These are phyloP conservation scores for Daldinia childiae DNA, from an alignment of 495 filamentous ascomycete genomes.

Conservation along the genomic window DNA sequence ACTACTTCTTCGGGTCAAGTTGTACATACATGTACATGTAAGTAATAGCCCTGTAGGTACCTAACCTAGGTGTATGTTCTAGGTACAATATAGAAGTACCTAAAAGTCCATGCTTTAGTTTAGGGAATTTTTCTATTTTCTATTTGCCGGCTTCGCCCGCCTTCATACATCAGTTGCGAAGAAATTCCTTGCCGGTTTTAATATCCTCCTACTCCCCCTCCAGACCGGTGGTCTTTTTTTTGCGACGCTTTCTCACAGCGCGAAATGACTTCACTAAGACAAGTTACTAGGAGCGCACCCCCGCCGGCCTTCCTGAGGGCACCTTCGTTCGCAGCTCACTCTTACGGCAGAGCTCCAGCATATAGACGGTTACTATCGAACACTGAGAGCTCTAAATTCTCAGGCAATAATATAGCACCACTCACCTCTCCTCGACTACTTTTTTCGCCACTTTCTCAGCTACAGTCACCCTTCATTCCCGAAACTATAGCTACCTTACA, in stretches of 20 bases:
- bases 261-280: constrained; percentile 60
- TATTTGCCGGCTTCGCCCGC: constrained; percentile 44
- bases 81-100: background rate
- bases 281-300: constrained; percentile 53
- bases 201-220: constrained; percentile 8
- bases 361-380: constrained; percentile 68
- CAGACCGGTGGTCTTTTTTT: constrained; percentile 35
- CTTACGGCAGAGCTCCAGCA: constrained; percentile 62
- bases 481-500: constrained; percentile 47
- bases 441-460: constrained; percentile 41
- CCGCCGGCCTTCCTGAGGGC: constrained; percentile 50
- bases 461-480: constrained; percentile 60
- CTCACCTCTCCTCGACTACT: constrained; percentile 41
- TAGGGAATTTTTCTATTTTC: constrained; percentile 34
- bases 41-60: background rate
- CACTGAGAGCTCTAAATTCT: constrained; percentile 35
- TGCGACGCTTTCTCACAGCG: constrained; percentile 1
- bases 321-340: constrained; percentile 52
- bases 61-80: too few species aligned
- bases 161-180: constrained; percentile 34
- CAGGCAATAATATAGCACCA: constrained; percentile 32
- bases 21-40: constrained; percentile 4
- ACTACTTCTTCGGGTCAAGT: background rate
- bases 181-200: constrained; percentile 33
- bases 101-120: constrained; percentile 1